Base-by-base conservation (phyloP, 2,329 filamentous ascomycete species). In the Colletotrichum liaoningense region DNA sequence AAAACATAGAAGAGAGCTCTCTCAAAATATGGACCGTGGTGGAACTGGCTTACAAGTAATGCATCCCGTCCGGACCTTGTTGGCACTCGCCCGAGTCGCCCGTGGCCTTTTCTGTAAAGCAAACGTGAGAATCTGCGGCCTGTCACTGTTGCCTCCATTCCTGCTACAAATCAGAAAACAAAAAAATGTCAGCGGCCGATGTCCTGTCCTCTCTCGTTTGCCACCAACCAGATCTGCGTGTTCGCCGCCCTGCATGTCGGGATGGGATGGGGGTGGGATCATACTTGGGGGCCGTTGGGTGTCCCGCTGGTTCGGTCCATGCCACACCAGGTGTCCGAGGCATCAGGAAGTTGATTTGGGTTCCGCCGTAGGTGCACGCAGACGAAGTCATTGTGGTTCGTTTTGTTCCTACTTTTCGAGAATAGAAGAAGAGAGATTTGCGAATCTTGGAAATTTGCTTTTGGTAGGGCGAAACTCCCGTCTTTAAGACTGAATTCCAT, bases 11-110 rank as follows among this genome's bases (percentile, higher is more conserved):
- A 49, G 42, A n/a, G 42, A 49, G n/a, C 19, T 11, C 16, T 19
- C 8, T 49, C 35, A 30, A 42, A 19, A 11, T 42, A 16, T 19
- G 14, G n/a, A 28, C 11, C 5, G 8, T 9, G n/a, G 26, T n/a
- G 58, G 52, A 11, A 49, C 42, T 38, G 26, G 78, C 80, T 79
- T 73, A 81, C 80, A 81, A 65, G 79, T 79, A 28, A 79, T 73
- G 67, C 80, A 81, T 9, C 80, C 79, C 14, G 80, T 81, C 24
- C 79, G 75, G 6, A 81, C 80, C 63, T 81, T 81, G 67, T 79
- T 76, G 24, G 77, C 78, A 58, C 79, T 81, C 67, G 80, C 78
- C 28, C 81, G 77, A 1, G 77, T 80, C 22, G 77, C 78, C 24
- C 79, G 77, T 8, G 80, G 80, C 9, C 80, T 76, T 55, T 77